These are phyloP conservation scores for Metschnikowia orientalis DNA, from an alignment of 805 yeast species.

Conservation along the genomic window DNA sequence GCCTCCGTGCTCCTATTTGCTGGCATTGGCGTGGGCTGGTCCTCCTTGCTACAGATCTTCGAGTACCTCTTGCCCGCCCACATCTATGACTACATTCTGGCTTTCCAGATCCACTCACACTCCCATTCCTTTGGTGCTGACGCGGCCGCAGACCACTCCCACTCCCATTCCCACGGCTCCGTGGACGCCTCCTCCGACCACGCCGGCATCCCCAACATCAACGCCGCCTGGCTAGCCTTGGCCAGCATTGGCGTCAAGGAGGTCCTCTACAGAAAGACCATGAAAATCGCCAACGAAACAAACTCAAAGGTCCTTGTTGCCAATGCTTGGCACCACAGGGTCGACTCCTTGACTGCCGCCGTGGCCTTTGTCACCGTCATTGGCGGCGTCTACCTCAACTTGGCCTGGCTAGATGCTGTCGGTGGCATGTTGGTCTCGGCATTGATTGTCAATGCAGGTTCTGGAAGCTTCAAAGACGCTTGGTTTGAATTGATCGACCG, in stretches of 20 bases:
- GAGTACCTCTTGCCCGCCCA: conserved; percentile 66
- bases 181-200: conserved; percentile 2
- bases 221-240: conserved; percentile 95
- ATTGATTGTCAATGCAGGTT: conserved; percentile 80
- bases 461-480: conserved; percentile 64
- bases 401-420: conserved; percentile 84
- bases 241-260: conserved; percentile 86
- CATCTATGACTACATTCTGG: conserved; percentile 49
- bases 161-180: conserved; percentile 12
- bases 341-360: conserved; percentile 85
- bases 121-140: conserved; percentile 33
- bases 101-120: conserved; percentile 51
- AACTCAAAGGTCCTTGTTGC: conserved; percentile 90
- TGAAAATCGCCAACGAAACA: conserved; percentile 68
- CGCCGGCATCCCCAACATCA: conserved; percentile 48
- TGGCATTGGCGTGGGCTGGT: conserved; percentile 87
- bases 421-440: conserved; percentile 88
- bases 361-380: conserved; percentile 89
- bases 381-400: conserved; percentile 71
- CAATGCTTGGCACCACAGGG: conserved; percentile 98
- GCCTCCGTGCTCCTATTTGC: conserved; percentile 80
- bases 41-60: conserved; percentile 62
- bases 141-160: conserved; percentile 13
- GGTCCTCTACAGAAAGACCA: conserved; percentile 79
- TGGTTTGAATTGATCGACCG: conserved; percentile 75